These are phyloP conservation scores for Pythium dissimile DNA, from an alignment of 352 stramenopile genomes.

Conservation along the genomic window DNA sequence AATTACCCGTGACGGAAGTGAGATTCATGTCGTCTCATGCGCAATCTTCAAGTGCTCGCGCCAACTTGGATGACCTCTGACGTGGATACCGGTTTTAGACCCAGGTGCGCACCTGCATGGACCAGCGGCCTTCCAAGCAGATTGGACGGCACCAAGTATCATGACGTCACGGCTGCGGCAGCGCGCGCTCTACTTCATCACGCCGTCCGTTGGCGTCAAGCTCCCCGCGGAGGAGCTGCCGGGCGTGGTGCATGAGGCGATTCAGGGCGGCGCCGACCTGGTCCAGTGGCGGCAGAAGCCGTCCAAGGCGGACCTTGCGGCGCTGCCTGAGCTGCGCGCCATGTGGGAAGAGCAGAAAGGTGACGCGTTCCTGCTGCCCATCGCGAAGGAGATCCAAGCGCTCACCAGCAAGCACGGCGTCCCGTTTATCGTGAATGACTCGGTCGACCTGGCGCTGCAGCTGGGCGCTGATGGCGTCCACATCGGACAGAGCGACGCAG, in stretches of 20 bases:
- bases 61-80: background rate
- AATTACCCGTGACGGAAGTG: background rate
- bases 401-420: slow-evolving; percentile 34
- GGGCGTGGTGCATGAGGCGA: slow-evolving; percentile 36
- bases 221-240: slow-evolving; percentile 26
- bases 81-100: background rate
- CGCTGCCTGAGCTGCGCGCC: slow-evolving; percentile 21
- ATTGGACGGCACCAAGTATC: background rate
- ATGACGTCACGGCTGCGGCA: slow-evolving; percentile 16
- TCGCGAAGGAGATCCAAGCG: slow-evolving; percentile 34
- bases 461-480: slow-evolving; percentile 50
- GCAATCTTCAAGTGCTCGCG: no score
- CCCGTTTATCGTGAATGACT: slow-evolving; percentile 60
- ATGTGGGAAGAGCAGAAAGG: slow-evolving; percentile 20
- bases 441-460: slow-evolving; percentile 37
- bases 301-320: slow-evolving; percentile 24
- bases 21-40: background rate
- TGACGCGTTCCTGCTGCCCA: slow-evolving; percentile 31
- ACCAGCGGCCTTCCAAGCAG: no score
- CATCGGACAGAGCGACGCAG: slow-evolving; percentile 44
- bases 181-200: slow-evolving; percentile 61
- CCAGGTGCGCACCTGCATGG: no score
- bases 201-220: slow-evolving; percentile 32
- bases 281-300: slow-evolving; percentile 60
- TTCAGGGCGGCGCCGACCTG: slow-evolving; percentile 40